A percentile compares a stretch with the other conserved stretches of the same genome.
These are phyloP conservation scores for Talaromyces sp. DNA, from an alignment of 2,329 filamentous ascomycete species.

Conservation along the genomic window DNA sequence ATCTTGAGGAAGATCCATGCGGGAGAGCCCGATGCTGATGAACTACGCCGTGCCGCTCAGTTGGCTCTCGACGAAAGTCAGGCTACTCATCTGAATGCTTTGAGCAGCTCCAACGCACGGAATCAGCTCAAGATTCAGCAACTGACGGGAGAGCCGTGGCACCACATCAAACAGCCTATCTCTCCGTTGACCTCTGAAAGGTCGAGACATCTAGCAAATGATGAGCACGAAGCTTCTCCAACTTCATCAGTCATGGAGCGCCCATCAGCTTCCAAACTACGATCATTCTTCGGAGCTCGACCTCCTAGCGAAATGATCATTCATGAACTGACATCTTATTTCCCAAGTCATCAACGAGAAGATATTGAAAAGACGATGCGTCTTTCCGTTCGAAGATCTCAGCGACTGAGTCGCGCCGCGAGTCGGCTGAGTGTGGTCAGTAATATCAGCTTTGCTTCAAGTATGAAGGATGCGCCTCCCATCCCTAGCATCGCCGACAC, in stretches of 20 bases:
- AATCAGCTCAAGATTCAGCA: constrained; percentile 87
- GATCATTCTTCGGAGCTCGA: constrained; percentile 80
- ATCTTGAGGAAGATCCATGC: constrained; percentile 91
- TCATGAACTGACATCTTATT: constrained; percentile 93
- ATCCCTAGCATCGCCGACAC: constrained; percentile 93
- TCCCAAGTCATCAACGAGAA: constrained; percentile 89
- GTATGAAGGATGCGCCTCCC: constrained; percentile 85
- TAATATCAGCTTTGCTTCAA: constrained; percentile 88
- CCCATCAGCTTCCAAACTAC: constrained; percentile 34
- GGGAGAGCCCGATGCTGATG: constrained; percentile 81
- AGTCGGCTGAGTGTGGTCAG: constrained; percentile 91
- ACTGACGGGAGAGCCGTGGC: constrained; percentile 81
- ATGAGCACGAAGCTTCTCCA: constrained; percentile 29
- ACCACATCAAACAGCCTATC: constrained; percentile 79
- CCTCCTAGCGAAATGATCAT: constrained; percentile 97
- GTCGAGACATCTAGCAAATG: constrained; percentile 28
- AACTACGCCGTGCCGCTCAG: constrained; percentile 80
- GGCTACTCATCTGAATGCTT: constrained; percentile 63
- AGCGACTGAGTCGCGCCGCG: constrained; percentile 85
- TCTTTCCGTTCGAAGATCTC: constrained; percentile 84
- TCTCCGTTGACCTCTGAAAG: constrained; percentile 59
- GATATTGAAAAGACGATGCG: constrained; percentile 95
- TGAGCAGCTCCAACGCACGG: constrained; percentile 63
- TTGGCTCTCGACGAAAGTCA: constrained; percentile 86
- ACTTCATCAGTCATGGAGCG: constrained; percentile 17